phyloP scores from a whole-genome alignment of 495 filamentous ascomycete species.

The Bacidia gigantensis region DNA sequence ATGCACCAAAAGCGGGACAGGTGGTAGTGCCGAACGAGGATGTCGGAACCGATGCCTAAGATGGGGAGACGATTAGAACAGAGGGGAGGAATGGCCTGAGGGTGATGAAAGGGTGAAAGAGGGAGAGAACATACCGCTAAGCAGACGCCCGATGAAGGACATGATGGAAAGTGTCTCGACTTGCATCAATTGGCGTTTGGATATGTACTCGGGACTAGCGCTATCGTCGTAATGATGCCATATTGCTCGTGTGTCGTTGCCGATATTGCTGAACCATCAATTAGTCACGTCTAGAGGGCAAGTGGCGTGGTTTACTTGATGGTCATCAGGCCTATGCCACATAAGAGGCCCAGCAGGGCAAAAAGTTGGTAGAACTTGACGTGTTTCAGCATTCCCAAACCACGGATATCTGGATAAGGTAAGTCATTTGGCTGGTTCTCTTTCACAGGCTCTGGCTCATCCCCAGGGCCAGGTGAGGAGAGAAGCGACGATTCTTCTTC shows the following conservation, averaged over 20 bases:
- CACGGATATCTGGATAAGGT: conserved; percentile 81
- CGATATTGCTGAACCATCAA: conserved; percentile 61
- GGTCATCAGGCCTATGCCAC: conserved; percentile 92
- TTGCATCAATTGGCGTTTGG: conserved; percentile 74
- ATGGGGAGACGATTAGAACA: not conserved
- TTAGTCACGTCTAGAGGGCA: conserved; percentile 23
- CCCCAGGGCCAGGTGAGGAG: conserved; percentile 30
- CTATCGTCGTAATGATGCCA: conserved; percentile 74
- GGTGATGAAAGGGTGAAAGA: not conserved
- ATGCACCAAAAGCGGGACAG: conserved; percentile 84
- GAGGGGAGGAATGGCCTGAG: not conserved
- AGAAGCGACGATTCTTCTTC: conserved; percentile 64
- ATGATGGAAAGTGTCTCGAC: conserved; percentile 82
- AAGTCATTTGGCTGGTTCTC: conserved; percentile 26
- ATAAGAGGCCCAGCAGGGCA: conserved; percentile 69
- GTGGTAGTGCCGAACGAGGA: conserved; percentile 64
- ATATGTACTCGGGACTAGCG: conserved; percentile 59
- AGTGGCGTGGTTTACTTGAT: conserved; percentile 56
- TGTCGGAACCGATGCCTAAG: conserved; percentile 74
- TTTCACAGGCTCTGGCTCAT: conserved; percentile 18
- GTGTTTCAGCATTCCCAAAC: conserved; percentile 57
- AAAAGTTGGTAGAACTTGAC: conserved; percentile 88
- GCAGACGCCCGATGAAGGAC: conserved; percentile 69
- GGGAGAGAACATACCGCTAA: conserved; percentile 42
- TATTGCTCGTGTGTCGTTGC: conserved; percentile 69